Evolutionary conservation across 306 rosid genomes (phyloP), one percentile per base, ranked within the genome.

Genomic region (Corylus avellana): DNA sequence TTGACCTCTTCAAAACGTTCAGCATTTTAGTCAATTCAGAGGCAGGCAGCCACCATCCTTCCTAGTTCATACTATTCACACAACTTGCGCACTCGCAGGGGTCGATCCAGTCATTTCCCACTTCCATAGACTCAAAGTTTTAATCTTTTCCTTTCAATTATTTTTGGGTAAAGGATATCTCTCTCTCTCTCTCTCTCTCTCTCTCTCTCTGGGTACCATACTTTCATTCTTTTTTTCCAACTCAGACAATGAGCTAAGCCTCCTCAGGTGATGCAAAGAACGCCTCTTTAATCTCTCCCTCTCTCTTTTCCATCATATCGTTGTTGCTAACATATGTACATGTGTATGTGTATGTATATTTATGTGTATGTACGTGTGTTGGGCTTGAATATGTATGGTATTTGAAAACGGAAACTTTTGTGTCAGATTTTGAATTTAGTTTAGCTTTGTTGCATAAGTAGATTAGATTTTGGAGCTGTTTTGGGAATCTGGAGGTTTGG

Each of bases 401-500:
- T 53, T 73, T 61, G 22, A 17, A 25, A 59, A 39, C 63, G 37
- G 54, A 76, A 70, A 9, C 53, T 81, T 79, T 76, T 29, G 42
- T 29, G 71, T 37, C 70, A 16, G n/a, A 72, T 25, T 77, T 77
- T 66, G 44, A 63, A 49, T 68, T 73, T 66, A 73, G n/a, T 73
- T 61, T 55, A 5, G 44, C 66, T 7, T 57, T 39, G 20, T 37
- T 77, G 77, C 49, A 0, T 44, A 74, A 35, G 63, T 56, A 8
- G 11, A 12, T 71, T 29, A 7, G 4, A 67, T 57, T n/a, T 51
- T 63, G 20, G 39, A 13, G 58, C 74, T 62, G 44, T 47, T n/a
- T 62, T 20, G 80, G 51, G 75, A 14, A 58, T 61, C 22, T 77
- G 47, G 63, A 74, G 62, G 57, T 74, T 25, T 27, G 20, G 32